Evolutionary conservation across 257 asterid genomes (phyloP).

Genomic region (Solanum okadae): DNA sequence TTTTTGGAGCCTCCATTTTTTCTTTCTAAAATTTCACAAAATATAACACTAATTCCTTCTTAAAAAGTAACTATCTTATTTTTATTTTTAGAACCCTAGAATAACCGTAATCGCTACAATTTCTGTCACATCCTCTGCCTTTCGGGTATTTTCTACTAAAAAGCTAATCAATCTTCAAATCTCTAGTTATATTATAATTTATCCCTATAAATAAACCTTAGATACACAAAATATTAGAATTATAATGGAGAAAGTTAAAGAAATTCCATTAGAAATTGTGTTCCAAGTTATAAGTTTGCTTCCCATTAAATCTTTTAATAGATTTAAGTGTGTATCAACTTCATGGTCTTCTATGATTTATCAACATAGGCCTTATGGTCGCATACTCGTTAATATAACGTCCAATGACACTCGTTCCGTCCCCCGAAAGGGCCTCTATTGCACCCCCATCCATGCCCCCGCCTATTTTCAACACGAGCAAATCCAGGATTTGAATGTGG

Average conservation of each 20-base stretch:
- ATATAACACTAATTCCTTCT: too few species aligned
- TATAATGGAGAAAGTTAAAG: not conserved
- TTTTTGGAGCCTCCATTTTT: too few species aligned
- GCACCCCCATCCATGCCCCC: not conserved
- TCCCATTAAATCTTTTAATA: not conserved
- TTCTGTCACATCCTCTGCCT: too few species aligned
- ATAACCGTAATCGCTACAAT: too few species aligned
- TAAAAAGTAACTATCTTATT: too few species aligned
- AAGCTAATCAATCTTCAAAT: too few species aligned
- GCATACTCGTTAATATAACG: not conserved
- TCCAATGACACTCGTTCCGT: not conserved
- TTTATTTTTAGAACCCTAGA: too few species aligned
- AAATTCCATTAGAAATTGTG: not conserved
- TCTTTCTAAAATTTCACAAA: too few species aligned
- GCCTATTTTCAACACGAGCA: not conserved
- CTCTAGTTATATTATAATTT: too few species aligned
- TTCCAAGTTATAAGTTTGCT: not conserved
- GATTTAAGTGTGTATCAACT: not conserved
- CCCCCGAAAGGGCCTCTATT: too few species aligned
- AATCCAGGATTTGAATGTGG: not conserved
- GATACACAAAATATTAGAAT: not conserved
- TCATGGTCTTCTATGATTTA: not conserved
- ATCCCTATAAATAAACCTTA: not conserved
- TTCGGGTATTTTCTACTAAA: too few species aligned
- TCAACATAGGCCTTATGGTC: not conserved